Evolutionary conservation across 1,139 yeast genomes (phyloP), one percentile per base, ranked within the genome.

Genomic region (Torulaspora pretoriensis): DNA sequence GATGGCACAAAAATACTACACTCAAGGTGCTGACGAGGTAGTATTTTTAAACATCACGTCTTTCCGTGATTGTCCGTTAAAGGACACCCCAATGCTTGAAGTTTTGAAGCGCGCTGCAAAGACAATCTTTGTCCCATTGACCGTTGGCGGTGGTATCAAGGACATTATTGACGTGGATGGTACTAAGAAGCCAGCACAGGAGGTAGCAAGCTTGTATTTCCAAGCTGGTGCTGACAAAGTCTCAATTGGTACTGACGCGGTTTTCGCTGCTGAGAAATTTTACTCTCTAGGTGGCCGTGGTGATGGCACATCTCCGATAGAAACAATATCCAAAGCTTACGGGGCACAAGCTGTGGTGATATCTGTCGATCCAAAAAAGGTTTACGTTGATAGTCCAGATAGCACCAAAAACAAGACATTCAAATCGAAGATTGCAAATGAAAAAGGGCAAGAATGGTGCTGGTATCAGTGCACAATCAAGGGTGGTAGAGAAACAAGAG

Each of bases 301-400:
- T 35, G 75, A 77, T 33, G 97, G 97, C 0, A 72, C 69, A 1
- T 75, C 95, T 0, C 96, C 98, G 8, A 89, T 92, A 53, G 98
- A 92, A 65, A 81, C 92, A 0, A 92, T 92, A 26, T 87, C 97
- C 3, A 76, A 78, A 32, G 87, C 95, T 0, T 92, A 92, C 65
- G 98, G 98, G 48, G 83, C 79, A 16, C 98, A 92, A 66, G 98
- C 98, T 0, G 98, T 92, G 9, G 97, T 92, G 4, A 89, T 92
- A 17, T 89, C 97, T 0, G 96, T 92, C 16, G 98, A 92, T 64
- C 98, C 98, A 24, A 92, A 87, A 60, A 75, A 96, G 50, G 83
- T 77, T 28, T 92, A 87, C 57, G 81, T 92, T 2, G 43, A 62
- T 2, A 69, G 74, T 10, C 95, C 95, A 1, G 45, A 60, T 1